phyloP scores from a whole-genome alignment of 208 protist species.

The Leptomonas pyrrhocoris region DNA sequence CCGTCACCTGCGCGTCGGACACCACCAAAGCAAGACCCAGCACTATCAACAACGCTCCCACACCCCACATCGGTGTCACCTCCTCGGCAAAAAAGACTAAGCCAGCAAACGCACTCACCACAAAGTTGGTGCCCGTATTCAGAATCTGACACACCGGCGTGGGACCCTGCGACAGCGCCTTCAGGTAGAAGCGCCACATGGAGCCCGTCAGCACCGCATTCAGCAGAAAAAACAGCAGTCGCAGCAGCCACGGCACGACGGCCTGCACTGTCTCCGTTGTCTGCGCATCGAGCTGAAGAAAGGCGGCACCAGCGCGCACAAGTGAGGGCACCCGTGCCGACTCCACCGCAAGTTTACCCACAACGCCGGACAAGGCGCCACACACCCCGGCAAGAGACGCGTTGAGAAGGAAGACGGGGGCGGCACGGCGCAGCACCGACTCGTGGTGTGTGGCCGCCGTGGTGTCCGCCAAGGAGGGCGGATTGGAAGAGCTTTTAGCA shows the following conservation, averaged over 20 bases:
- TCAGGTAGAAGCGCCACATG: conserved; percentile 90
- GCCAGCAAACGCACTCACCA: conserved; percentile 72
- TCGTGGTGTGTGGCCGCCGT: conserved; percentile 12
- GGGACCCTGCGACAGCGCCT: conserved; percentile 77
- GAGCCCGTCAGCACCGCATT: conserved; percentile 77
- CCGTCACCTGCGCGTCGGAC: conserved; percentile 48
- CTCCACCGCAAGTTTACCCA: conserved; percentile 76
- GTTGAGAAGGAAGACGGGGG: conserved; percentile 58
- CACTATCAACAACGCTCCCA: conserved; percentile 68
- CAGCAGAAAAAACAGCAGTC: conserved; percentile 45
- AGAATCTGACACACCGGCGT: conserved; percentile 85
- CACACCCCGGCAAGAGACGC: conserved; percentile 72
- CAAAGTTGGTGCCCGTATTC: conserved; percentile 87
- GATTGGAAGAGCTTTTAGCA: background rate
- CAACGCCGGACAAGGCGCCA: conserved; percentile 70
- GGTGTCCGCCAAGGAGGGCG: background rate
- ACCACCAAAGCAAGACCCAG: conserved; percentile 73
- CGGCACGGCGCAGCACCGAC: background rate
- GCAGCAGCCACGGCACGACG: conserved; percentile 43
- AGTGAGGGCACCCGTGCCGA: conserved; percentile 27
- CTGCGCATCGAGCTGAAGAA: conserved; percentile 14
- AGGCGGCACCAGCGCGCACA: conserved; percentile 11
- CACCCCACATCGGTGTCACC: conserved; percentile 67
- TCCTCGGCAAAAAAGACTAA: conserved; percentile 75
- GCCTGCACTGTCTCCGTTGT: conserved; percentile 23